These are phyloP conservation scores for Quercus tomentella DNA, from an alignment of 331 rosid genomes.

Conservation along the genomic window DNA sequence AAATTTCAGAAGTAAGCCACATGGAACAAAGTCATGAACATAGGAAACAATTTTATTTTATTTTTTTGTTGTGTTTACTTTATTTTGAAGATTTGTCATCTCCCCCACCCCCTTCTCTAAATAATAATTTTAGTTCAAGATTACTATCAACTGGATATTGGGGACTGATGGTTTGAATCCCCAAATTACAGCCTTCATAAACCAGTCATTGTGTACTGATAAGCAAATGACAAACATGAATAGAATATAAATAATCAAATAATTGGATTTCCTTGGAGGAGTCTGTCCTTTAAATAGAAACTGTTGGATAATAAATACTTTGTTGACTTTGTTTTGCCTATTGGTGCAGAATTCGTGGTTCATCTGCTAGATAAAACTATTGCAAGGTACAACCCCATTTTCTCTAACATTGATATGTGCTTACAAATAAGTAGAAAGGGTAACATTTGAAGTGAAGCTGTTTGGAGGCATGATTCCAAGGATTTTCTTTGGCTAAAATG, in stretches of 20 bases:
- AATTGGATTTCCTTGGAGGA: background rate
- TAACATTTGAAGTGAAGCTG: background rate
- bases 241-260: background rate
- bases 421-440: background rate
- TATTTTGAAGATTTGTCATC: background rate
- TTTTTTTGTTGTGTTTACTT: background rate
- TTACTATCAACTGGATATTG: no score
- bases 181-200: no score
- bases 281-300: background rate
- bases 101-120: no score
- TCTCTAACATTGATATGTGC: conserved; percentile 13
- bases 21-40: background rate
- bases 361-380: conserved; percentile 74
- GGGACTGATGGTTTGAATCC: no score
- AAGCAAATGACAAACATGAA: background rate
- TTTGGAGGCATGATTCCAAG: background rate
- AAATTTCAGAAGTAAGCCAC: background rate
- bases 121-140: no score
- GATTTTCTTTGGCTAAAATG: background rate
- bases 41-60: background rate
- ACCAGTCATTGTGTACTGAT: background rate
- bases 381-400: conserved; percentile 60
- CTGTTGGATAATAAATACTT: background rate
- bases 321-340: conserved; percentile 14
- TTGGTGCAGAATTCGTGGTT: conserved; percentile 67